Percentiles rank a stretch among this genome's conserved stretches.
Conservation (phyloP, 805 yeast genomes). For the Candida arabinofermentans region DNA sequence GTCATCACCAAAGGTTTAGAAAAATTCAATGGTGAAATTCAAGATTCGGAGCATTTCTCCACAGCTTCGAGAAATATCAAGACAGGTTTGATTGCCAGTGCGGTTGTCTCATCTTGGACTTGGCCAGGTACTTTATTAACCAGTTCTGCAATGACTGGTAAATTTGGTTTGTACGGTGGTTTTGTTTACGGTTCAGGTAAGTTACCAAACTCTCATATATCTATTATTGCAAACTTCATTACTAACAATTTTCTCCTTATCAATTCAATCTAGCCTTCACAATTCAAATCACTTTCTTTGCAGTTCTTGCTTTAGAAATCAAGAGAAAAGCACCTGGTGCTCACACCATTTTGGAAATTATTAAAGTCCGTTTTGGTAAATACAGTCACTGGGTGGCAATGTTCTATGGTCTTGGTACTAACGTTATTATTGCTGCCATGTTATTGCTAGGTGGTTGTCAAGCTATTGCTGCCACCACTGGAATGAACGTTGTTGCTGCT, state of each 20-base stretch:
- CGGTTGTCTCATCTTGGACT: slow-evolving; percentile 40
- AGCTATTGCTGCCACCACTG: slow-evolving; percentile 37
- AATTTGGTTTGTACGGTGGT: slow-evolving; percentile 9
- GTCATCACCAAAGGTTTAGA: slow-evolving; percentile 34
- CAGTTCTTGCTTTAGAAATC: slow-evolving; percentile 35
- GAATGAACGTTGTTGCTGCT: slow-evolving; percentile 44
- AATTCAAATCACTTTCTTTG: slow-evolving; percentile 35
- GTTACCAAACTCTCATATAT: no score
- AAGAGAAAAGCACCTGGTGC: slow-evolving; percentile 39
- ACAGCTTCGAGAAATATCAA: slow-evolving; percentile 43
- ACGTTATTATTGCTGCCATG: slow-evolving; percentile 35
- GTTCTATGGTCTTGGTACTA: slow-evolving; percentile 35
- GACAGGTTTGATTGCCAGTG: slow-evolving; percentile 39
- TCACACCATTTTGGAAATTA: slow-evolving; percentile 38
- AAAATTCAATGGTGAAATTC: slow-evolving; percentile 35
- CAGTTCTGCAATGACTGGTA: slow-evolving; percentile 4
- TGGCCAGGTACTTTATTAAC: slow-evolving; percentile 28
- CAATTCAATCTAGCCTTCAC: slow-evolving; percentile 31
- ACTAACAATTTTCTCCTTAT: no score
- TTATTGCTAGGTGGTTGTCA: slow-evolving; percentile 43
- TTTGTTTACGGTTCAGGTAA: slow-evolving; percentile 21
- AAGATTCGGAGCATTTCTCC: slow-evolving; percentile 41
- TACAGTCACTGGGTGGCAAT: slow-evolving; percentile 33
- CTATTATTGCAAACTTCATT: no score
- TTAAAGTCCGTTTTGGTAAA: slow-evolving; percentile 35